Percentiles rank a stretch among this genome's conserved stretches.
These are phyloP conservation scores for Geranium rotundifolium DNA, from an alignment of 345 rosid species.

Conservation along the genomic window DNA sequence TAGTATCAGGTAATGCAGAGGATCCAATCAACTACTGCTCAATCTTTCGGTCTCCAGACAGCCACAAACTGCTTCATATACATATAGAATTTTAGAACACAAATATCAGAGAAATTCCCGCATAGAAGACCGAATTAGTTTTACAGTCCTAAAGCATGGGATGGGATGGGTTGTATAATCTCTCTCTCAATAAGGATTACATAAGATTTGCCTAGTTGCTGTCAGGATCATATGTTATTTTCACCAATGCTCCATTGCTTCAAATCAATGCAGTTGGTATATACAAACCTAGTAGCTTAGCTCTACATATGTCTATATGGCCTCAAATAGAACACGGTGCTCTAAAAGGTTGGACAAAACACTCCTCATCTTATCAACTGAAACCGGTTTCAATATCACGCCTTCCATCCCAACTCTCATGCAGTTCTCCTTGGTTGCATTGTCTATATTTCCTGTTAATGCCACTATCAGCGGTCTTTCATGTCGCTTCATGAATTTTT, in stretches of 20 bases:
- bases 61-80: too few relatives aligned
- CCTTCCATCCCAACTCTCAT: slow-evolving; percentile 80
- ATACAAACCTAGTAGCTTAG: not conserved
- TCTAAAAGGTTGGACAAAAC: slow-evolving; percentile 66
- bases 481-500: slow-evolving; percentile 52
- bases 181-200: not conserved
- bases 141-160: not conserved
- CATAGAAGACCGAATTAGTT: not conserved
- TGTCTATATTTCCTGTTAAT: slow-evolving; percentile 63
- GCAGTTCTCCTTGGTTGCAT: slow-evolving; percentile 64
- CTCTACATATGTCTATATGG: slow-evolving; percentile 14
- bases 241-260: not conserved
- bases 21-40: too few relatives aligned
- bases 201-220: not conserved
- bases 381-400: slow-evolving; percentile 58
- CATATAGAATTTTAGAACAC: not conserved
- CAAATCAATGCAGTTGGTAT: not conserved
- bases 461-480: slow-evolving; percentile 82
- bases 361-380: slow-evolving; percentile 75
- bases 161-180: too few relatives aligned
- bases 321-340: slow-evolving; percentile 43
- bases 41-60: too few relatives aligned
- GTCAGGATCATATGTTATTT: not conserved
- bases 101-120: not conserved
- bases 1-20: too few relatives aligned